These are phyloP conservation scores for Ganoderma boninense DNA, from an alignment of 1,284 basidiomycete species.

Conservation along the genomic window DNA sequence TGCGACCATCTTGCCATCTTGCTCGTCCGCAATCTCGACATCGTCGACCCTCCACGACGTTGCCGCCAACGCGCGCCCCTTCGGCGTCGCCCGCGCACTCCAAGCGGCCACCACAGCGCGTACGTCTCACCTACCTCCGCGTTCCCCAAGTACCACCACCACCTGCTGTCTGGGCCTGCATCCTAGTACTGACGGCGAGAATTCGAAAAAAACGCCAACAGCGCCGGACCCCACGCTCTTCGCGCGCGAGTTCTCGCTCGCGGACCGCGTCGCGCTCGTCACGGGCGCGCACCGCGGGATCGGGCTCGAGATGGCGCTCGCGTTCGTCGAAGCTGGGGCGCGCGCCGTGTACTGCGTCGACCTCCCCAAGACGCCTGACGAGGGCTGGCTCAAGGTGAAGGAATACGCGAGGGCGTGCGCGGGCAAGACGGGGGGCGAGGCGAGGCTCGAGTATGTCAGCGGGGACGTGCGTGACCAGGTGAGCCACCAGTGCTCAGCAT, in stretches of 20 bases:
- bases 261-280: slow-evolving; percentile 78
- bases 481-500: background rate
- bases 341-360: slow-evolving; percentile 82
- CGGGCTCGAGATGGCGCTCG: slow-evolving; percentile 83
- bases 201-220: too few species aligned
- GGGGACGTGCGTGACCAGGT: slow-evolving; percentile 71
- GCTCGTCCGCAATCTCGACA: too few species aligned
- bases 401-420: slow-evolving; percentile 52
- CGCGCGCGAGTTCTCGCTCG: slow-evolving; percentile 77
- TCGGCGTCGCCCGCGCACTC: too few species aligned
- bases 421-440: slow-evolving; percentile 34
- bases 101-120: too few species aligned
- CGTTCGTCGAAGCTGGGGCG: slow-evolving; percentile 80
- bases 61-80: too few species aligned
- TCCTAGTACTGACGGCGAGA: too few species aligned
- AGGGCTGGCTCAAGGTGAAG: slow-evolving; percentile 68
- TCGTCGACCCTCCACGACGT: too few species aligned
- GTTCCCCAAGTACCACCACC: too few species aligned
- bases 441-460: slow-evolving; percentile 69
- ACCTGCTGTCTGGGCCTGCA: too few species aligned
- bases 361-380: slow-evolving; percentile 66
- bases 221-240: slow-evolving; percentile 41
- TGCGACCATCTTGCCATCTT: too few species aligned
- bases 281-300: slow-evolving; percentile 84
- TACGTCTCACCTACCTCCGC: too few species aligned